phyloP scores from a whole-genome alignment of 495 filamentous ascomycete genomes.

The Aspergillus steynii region DNA sequence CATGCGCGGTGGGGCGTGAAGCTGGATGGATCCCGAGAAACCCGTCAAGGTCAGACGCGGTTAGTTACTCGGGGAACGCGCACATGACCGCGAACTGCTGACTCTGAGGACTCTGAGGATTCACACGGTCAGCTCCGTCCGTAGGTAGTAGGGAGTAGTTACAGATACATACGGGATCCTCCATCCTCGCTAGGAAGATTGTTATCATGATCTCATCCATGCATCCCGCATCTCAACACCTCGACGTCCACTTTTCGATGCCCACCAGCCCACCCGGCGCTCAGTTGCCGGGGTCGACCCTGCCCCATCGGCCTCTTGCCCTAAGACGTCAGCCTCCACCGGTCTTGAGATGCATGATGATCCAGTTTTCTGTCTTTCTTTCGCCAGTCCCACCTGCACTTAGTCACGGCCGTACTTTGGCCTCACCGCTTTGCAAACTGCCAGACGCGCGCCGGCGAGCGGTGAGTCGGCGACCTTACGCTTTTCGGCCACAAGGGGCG shows the following conservation, averaged over 20 bases:
- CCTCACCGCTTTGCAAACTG: slow-evolving; percentile 28
- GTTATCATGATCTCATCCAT: slow-evolving; percentile 13
- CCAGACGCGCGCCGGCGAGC: slow-evolving; percentile 14
- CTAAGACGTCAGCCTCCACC: neutral
- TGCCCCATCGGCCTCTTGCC: neutral
- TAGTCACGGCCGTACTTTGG: slow-evolving; percentile 9
- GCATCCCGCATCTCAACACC: neutral
- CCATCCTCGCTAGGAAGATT: slow-evolving; percentile 3
- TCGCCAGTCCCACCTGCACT: neutral
- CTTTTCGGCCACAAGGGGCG: slow-evolving; percentile 7
- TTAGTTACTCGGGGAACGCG: slow-evolving; percentile 26
- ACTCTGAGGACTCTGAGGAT: neutral
- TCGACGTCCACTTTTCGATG: neutral
- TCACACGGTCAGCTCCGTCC: too few species aligned
- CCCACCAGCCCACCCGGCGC: neutral
- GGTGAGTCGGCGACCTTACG: slow-evolving; percentile 17
- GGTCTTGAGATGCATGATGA: neutral
- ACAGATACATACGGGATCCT: neutral
- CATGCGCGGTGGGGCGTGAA: slow-evolving; percentile 13
- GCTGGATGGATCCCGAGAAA: slow-evolving; percentile 7
- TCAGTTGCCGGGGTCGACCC: neutral
- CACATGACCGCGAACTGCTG: slow-evolving; percentile 14
- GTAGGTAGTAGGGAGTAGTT: too few species aligned
- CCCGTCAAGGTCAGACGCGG: slow-evolving; percentile 8
- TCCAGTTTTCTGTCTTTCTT: too few species aligned